Conservation (phyloP, 2,329 filamentous ascomycete species). For the Colletotrichum viniferum region DNA sequence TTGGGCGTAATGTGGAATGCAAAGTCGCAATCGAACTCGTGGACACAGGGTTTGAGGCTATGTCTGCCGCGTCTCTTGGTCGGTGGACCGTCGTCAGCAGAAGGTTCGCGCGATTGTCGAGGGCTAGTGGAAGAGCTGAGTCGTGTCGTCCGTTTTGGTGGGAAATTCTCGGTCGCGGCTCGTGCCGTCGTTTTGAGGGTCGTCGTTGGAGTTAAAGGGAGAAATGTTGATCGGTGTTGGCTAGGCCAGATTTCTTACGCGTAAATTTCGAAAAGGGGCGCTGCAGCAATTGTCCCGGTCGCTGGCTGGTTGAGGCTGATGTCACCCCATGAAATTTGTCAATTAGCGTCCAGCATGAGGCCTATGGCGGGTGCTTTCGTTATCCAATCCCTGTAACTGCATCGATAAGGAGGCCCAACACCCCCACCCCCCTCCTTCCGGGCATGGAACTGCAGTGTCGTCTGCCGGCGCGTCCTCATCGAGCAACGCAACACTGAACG, state of each 20-base stretch:
- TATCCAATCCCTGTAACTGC: constrained; percentile 9
- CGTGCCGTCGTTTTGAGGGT: constrained; percentile 8
- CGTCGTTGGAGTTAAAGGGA: constrained; percentile 1
- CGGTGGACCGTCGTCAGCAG: neutral
- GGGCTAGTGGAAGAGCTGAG: constrained; percentile 6
- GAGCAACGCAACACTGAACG: neutral
- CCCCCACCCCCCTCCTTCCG: constrained; percentile 4
- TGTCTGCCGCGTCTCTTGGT: neutral
- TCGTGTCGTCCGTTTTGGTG: neutral
- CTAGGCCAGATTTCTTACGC: constrained; percentile 13
- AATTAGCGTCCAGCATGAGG: constrained; percentile 7
- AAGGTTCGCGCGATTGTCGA: neutral
- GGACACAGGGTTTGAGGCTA: neutral
- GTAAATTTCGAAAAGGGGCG: constrained; percentile 20
- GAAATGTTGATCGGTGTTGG: neutral
- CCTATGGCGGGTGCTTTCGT: constrained; percentile 1
- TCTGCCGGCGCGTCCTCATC: neutral
- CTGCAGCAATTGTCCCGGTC: constrained; percentile 2
- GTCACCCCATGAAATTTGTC: constrained; percentile 19
- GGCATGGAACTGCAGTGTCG: neutral
- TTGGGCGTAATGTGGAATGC: constrained; percentile 29
- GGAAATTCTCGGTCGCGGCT: constrained; percentile 8
- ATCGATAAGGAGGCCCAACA: constrained; percentile 1
- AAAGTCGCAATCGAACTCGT: neutral
- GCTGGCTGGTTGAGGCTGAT: constrained; percentile 19